Base-by-base conservation (phyloP, 139 green algal genomes). In the Coccomyxa sp. region DNA sequence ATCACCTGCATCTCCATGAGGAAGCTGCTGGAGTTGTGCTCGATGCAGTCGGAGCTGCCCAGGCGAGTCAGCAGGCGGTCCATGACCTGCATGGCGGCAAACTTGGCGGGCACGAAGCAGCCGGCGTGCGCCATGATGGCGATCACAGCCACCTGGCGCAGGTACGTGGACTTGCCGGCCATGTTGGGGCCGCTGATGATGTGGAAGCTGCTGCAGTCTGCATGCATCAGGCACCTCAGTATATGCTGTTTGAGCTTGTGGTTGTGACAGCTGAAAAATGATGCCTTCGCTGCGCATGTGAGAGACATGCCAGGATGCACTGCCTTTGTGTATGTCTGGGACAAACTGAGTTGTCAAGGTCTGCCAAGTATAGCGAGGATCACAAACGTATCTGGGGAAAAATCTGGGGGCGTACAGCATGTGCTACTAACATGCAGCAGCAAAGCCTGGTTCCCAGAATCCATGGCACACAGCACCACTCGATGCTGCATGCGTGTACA, bases 161-260 rank as follows among this genome's bases (percentile, higher is more conserved):
- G 81, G 85, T 93, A 95, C 0, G 91, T 97, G 77, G 76, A 87
- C 80, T 97, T 97, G 73, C n/a, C n/a, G n/a, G n/a, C n/a, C n/a
- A n/a, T n/a, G n/a, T n/a, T n/a, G n/a, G n/a, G n/a, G n/a, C n/a
- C 93, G 8, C 85, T 92, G 50, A 97, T 86, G 54, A 97, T 70
- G 76, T 94, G 88, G 40, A 96, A 85, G 39, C 85, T 88, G 73
- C 54, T 82, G 39, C 79, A 79, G 14, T 82, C 79, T 8, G 86
- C 64, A 16, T 58, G 44, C 16, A 29, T n/a, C n/a, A n/a, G n/a
- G n/a, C n/a, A n/a, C n/a, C n/a, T n/a, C n/a, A n/a, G n/a, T n/a
- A n/a, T n/a, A n/a, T n/a, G n/a, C n/a, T n/a, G n/a, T n/a, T n/a
- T n/a, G n/a, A n/a, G n/a, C n/a, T n/a, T n/a, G n/a, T n/a, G n/a